These are phyloP conservation scores for Tolypocladium guangdongense DNA, from an alignment of 2,329 filamentous ascomycete genomes.

Conservation along the genomic window DNA sequence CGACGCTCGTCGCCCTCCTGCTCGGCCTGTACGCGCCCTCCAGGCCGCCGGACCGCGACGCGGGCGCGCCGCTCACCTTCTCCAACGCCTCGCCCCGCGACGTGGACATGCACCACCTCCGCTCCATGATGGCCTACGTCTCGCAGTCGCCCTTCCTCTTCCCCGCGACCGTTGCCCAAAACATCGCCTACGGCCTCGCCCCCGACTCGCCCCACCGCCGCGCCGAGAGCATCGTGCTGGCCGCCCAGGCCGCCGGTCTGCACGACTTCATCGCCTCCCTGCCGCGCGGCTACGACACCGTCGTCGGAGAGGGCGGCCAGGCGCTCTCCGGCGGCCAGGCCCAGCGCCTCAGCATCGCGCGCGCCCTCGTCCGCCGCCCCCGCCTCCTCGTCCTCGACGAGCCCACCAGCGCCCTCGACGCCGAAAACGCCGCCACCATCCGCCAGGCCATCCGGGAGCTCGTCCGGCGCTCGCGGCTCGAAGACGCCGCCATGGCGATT, in stretches of 20 bases:
- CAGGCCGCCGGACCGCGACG: neutral
- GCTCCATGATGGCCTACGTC: slow-evolving; percentile 54
- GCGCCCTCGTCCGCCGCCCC: slow-evolving; percentile 63
- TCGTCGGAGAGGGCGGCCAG: slow-evolving; percentile 67
- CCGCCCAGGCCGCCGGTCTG: slow-evolving; percentile 52
- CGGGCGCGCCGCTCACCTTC: slow-evolving; percentile 39
- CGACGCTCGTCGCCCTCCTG: slow-evolving; percentile 66
- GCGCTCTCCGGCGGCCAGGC: slow-evolving; percentile 70
- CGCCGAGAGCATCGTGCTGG: slow-evolving; percentile 31
- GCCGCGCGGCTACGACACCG: slow-evolving; percentile 46
- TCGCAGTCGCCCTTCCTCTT: slow-evolving; percentile 67
- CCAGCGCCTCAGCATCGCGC: slow-evolving; percentile 70
- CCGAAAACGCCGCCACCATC: slow-evolving; percentile 52
- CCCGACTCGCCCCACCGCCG: slow-evolving; percentile 39
- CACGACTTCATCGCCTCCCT: slow-evolving; percentile 68
- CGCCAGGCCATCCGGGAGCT: slow-evolving; percentile 49
- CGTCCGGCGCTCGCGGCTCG: slow-evolving; percentile 18
- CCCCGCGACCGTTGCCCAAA: slow-evolving; percentile 63
- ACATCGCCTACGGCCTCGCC: slow-evolving; percentile 70
- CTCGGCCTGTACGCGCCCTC: slow-evolving; percentile 54
- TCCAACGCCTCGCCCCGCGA: slow-evolving; percentile 42
- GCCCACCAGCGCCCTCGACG: slow-evolving; percentile 72
- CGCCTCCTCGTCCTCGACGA: slow-evolving; percentile 74
- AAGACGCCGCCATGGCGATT: slow-evolving; percentile 45
- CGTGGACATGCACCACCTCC: slow-evolving; percentile 50